Evolutionary conservation across 768 basidiomycete genomes (phyloP).

Genomic region (Phaffia australis): DNA sequence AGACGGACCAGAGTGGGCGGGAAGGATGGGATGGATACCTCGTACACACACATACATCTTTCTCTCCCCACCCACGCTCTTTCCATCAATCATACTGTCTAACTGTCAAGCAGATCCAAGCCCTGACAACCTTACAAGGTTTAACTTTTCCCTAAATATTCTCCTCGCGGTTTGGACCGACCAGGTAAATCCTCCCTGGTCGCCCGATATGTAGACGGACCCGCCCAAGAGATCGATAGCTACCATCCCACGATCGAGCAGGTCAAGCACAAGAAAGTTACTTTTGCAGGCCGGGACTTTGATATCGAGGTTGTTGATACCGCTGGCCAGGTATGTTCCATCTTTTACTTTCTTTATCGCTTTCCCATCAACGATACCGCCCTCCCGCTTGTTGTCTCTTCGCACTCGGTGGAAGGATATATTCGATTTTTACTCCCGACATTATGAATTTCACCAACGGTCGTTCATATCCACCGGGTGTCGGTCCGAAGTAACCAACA

Average conservation of each 20-base stretch:
- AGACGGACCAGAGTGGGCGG: no score
- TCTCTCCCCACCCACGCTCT: no score
- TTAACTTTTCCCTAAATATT: not conserved
- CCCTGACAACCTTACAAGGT: not conserved
- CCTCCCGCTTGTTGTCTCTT: not conserved
- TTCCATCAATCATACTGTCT: no score
- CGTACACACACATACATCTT: no score
- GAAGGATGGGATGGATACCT: no score
- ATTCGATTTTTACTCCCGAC: not conserved
- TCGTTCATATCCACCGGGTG: not conserved
- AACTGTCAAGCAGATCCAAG: no score
- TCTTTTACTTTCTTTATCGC: not conserved
- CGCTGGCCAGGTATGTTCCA: constrained; percentile 22
- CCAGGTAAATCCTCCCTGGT: constrained; percentile 25
- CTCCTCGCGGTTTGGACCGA: not conserved
- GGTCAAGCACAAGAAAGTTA: constrained; percentile 14
- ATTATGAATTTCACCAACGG: not conserved
- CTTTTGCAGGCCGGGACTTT: constrained; percentile 13
- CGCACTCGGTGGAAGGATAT: not conserved
- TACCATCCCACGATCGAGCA: constrained; percentile 26
- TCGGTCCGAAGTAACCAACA: no score
- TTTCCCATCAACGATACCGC: not conserved
- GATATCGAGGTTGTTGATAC: constrained; percentile 21
- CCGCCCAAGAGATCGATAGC: constrained; percentile 14
- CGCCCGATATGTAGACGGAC: constrained; percentile 20